Percentiles rank a stretch among this genome's conserved stretches.
These are phyloP conservation scores for Cylindrotheca closterium DNA, from an alignment of 108 stramenopile species.

Conservation along the genomic window DNA sequence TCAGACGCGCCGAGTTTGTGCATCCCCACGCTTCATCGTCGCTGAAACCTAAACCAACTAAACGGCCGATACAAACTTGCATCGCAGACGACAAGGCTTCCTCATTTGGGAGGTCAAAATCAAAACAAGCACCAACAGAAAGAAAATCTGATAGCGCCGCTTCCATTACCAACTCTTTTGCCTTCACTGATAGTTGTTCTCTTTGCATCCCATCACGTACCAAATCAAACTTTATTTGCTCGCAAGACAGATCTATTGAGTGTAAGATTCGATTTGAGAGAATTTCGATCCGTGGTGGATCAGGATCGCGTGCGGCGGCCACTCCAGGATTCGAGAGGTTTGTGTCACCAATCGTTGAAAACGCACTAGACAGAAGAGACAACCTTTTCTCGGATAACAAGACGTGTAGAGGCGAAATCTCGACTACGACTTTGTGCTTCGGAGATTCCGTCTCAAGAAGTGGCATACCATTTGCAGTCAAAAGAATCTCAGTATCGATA, in stretches of 20 bases:
- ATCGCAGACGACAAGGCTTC: slow-evolving; percentile 57
- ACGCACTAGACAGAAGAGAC: slow-evolving; percentile 13
- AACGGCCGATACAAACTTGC: slow-evolving; percentile 55
- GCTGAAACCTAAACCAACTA: slow-evolving; percentile 49
- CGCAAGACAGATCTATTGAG: slow-evolving; percentile 27
- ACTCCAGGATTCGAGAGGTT: background rate
- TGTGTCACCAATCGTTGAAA: slow-evolving; percentile 4
- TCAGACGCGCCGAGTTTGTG: slow-evolving; percentile 43
- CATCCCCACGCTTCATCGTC: slow-evolving; percentile 47
- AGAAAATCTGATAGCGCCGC: slow-evolving; percentile 49
- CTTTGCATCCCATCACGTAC: slow-evolving; percentile 22
- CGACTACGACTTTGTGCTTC: slow-evolving; percentile 31
- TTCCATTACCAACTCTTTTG: slow-evolving; percentile 41
- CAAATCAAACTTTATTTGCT: slow-evolving; percentile 26
- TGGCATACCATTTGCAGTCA: slow-evolving; percentile 15
- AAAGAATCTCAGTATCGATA: slow-evolving; percentile 37
- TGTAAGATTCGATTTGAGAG: slow-evolving; percentile 34
- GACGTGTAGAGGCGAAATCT: slow-evolving; percentile 42
- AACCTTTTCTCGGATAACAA: slow-evolving; percentile 37
- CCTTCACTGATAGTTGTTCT: slow-evolving; percentile 5
- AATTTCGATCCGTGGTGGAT: slow-evolving; percentile 43
- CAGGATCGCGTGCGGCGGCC: slow-evolving; percentile 14
- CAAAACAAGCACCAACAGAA: slow-evolving; percentile 56
- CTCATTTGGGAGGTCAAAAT: slow-evolving; percentile 54
- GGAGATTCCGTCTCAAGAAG: slow-evolving; percentile 38